These are phyloP conservation scores for Phytophthora citrophthora DNA, from an alignment of 352 stramenopile genomes.

Conservation along the genomic window DNA sequence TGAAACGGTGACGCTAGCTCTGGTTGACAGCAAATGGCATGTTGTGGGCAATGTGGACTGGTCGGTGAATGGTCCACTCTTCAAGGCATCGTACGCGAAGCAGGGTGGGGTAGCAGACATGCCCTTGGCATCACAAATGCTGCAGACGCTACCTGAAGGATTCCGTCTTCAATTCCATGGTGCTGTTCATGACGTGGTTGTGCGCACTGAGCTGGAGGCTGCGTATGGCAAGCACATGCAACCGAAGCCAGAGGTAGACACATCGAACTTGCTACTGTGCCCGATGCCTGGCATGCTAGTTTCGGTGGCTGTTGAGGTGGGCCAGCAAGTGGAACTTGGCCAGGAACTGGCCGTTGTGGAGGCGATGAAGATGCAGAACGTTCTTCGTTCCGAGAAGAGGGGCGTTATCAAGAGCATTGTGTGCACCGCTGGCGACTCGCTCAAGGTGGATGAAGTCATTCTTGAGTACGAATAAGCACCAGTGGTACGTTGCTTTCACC, in stretches of 20 bases:
- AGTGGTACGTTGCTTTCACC: neutral
- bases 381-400: slow-evolving; percentile 92
- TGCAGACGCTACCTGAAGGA: slow-evolving; percentile 69
- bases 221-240: slow-evolving; percentile 91
- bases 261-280: slow-evolving; percentile 90
- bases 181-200: slow-evolving; percentile 85
- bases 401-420: slow-evolving; percentile 88
- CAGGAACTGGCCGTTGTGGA: slow-evolving; percentile 96
- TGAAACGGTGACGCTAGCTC: slow-evolving; percentile 42
- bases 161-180: slow-evolving; percentile 88
- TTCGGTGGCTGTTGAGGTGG: slow-evolving; percentile 81
- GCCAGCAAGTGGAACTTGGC: slow-evolving; percentile 93
- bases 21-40: slow-evolving; percentile 56
- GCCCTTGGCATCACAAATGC: slow-evolving; percentile 63
- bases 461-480: slow-evolving; percentile 88
- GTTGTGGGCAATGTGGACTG: slow-evolving; percentile 63
- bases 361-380: slow-evolving; percentile 99
- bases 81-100: slow-evolving; percentile 52
- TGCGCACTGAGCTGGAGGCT: slow-evolving; percentile 91
- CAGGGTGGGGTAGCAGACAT: slow-evolving; percentile 30
- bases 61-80: slow-evolving; percentile 63
- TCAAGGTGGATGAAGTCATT: slow-evolving; percentile 93
- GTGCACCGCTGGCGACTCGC: slow-evolving; percentile 81
- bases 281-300: slow-evolving; percentile 96
- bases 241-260: slow-evolving; percentile 91